Evolutionary conservation across 257 asterid species (phyloP).

Genomic region (Solanum ossicruentum): DNA sequence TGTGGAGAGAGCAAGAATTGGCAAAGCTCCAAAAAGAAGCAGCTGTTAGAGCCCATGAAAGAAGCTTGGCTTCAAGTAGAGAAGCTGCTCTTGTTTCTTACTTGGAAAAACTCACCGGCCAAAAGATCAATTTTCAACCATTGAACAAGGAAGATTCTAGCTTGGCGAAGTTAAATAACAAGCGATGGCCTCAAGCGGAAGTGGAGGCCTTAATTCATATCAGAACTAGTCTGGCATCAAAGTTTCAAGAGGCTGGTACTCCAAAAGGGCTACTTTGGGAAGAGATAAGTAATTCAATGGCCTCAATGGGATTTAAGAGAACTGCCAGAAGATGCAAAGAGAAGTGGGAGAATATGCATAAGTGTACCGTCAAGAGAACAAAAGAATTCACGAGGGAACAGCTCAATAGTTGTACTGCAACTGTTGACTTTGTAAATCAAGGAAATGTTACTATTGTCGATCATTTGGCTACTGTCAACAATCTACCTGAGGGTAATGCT

Average conservation of each 20-base stretch:
- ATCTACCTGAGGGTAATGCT: background rate
- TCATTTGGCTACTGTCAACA: background rate
- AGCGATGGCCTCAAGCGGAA: conserved; percentile 22
- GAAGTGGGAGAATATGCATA: conserved; percentile 61
- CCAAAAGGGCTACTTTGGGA: conserved; percentile 10
- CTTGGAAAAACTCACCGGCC: conserved; percentile 50
- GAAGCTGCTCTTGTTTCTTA: conserved; percentile 42
- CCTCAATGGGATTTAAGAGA: conserved; percentile 25
- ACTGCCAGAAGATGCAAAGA: conserved; percentile 48
- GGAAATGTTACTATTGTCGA: background rate
- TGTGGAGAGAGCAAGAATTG: conserved; percentile 37
- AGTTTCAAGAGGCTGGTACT: background rate
- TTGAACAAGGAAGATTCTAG: background rate
- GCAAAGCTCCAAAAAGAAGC: conserved; percentile 26
- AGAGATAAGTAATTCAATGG: conserved; percentile 9
- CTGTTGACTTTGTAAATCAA: background rate
- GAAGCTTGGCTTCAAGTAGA: conserved; percentile 23
- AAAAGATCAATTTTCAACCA: conserved; percentile 12
- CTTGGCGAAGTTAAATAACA: background rate
- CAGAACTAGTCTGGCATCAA: conserved; percentile 13
- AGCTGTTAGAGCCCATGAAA: conserved; percentile 24
- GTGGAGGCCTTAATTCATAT: conserved; percentile 31
- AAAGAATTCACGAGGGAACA: conserved; percentile 29
- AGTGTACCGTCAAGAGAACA: conserved; percentile 36
- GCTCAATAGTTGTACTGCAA: background rate